These are phyloP conservation scores for Lizonia empirigonia DNA, from an alignment of 2,329 filamentous ascomycete species.

Conservation along the genomic window DNA sequence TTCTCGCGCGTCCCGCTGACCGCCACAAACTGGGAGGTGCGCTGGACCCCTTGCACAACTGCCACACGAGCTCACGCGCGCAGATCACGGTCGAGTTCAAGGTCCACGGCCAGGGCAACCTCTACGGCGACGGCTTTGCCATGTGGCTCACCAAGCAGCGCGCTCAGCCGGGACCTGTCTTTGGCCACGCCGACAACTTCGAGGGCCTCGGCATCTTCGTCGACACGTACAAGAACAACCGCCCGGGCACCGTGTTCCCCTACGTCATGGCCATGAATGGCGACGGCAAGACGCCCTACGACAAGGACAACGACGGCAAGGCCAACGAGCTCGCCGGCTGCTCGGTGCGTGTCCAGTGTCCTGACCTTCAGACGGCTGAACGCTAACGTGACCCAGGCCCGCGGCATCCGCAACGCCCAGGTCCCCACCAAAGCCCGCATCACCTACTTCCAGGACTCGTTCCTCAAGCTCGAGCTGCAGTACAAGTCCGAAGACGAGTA, in stretches of 20 bases:
- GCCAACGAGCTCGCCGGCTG: slow-evolving; percentile 90
- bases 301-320: slow-evolving; percentile 95
- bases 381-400: slow-evolving; percentile 59
- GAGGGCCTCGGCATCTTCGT: slow-evolving; percentile 95
- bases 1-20: slow-evolving; percentile 94
- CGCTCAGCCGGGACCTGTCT: slow-evolving; percentile 78
- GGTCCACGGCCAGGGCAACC: slow-evolving; percentile 83
- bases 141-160: slow-evolving; percentile 98
- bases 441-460: slow-evolving; percentile 97
- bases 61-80: slow-evolving; percentile 32
- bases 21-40: slow-evolving; percentile 93
- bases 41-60: neutral
- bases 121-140: slow-evolving; percentile 95
- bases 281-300: slow-evolving; percentile 85
- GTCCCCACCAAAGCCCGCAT: slow-evolving; percentile 82
- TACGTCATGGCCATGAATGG: slow-evolving; percentile 99
- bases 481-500: slow-evolving; percentile 91
- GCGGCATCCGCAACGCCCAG: slow-evolving; percentile 78
- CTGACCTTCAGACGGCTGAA: neutral
- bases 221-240: slow-evolving; percentile 99
- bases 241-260: slow-evolving; percentile 91
- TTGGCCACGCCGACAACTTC: slow-evolving; percentile 85
- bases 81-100: slow-evolving; percentile 92
- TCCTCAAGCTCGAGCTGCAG: slow-evolving; percentile 85
- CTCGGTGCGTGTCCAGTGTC: slow-evolving; percentile 61